Evolutionary conservation across 805 yeast genomes (phyloP).

Genomic region (Metschnikowia santaceciliae): DNA sequence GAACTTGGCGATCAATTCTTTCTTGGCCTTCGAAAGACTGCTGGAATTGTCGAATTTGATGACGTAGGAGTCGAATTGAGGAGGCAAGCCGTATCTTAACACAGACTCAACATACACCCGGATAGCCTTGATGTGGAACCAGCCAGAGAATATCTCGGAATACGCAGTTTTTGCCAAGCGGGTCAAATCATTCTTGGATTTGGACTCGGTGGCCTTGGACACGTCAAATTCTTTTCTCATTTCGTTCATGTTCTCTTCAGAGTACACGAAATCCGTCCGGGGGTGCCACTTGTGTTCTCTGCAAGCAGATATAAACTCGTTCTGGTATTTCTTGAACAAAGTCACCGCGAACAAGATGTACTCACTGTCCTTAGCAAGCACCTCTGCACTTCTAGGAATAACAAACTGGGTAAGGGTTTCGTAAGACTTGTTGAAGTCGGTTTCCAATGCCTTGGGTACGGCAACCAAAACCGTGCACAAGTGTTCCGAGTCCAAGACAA

Average conservation of each 20-base stretch:
- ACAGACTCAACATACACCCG: constrained; percentile 91
- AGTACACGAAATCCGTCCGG: constrained; percentile 78
- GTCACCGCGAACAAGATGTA: constrained; percentile 73
- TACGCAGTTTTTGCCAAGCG: constrained; percentile 88
- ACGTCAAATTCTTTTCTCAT: constrained; percentile 75
- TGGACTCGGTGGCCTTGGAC: constrained; percentile 70
- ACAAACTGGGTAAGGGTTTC: constrained; percentile 78
- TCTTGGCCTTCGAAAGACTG: constrained; percentile 54
- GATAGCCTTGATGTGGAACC: constrained; percentile 87
- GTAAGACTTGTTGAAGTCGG: constrained; percentile 63
- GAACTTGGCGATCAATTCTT: constrained; percentile 66
- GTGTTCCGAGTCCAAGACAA: constrained; percentile 82
- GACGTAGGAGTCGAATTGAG: constrained; percentile 64
- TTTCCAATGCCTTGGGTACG: constrained; percentile 65
- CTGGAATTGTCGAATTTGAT: constrained; percentile 42
- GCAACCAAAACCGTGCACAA: constrained; percentile 83
- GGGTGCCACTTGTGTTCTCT: constrained; percentile 90
- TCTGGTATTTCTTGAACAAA: constrained; percentile 74
- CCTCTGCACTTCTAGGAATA: constrained; percentile 83
- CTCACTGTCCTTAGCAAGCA: constrained; percentile 70
- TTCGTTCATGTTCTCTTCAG: constrained; percentile 68
- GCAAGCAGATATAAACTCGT: constrained; percentile 62
- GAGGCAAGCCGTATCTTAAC: constrained; percentile 94
- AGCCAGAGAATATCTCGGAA: constrained; percentile 74
- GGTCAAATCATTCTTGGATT: constrained; percentile 68